Conservation (phyloP, 305 asterid species). For the Vinca major region DNA sequence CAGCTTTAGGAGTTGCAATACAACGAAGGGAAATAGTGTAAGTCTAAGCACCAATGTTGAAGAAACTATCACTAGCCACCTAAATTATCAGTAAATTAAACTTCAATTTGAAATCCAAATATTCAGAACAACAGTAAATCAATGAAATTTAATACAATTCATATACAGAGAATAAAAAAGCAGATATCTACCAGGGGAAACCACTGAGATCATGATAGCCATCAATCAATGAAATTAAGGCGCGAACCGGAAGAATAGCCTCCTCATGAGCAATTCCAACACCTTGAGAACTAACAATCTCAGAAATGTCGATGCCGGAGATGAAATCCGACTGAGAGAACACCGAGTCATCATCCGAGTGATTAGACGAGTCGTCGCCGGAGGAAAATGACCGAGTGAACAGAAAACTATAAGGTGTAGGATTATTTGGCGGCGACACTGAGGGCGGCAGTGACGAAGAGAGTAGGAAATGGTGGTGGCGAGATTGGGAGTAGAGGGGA, state of each 20-base stretch:
- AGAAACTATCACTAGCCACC: constrained; percentile 39
- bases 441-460: constrained; percentile 1
- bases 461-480: constrained; percentile 2
- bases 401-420: constrained; percentile 11
- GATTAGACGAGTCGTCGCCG: constrained; percentile 5
- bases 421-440: background rate
- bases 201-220: constrained; percentile 28
- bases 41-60: constrained; percentile 34
- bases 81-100: constrained; percentile 8
- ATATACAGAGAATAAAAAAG: background rate
- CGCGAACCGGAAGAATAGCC: constrained; percentile 24
- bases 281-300: constrained; percentile 2
- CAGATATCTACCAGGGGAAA: constrained; percentile 33
- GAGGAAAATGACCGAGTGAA: constrained; percentile 22
- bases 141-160: background rate
- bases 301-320: constrained; percentile 4
- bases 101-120: background rate
- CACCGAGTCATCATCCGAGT: constrained; percentile 7
- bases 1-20: constrained; percentile 35
- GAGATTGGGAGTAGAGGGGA: constrained; percentile 7
- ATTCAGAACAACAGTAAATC: background rate
- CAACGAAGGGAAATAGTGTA: constrained; percentile 27
- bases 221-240: constrained; percentile 26
- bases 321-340: constrained; percentile 11
- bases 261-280: constrained; percentile 13